Evolutionary conservation across 768 basidiomycete genomes (phyloP).

Genomic region (Phallus indusiatus): DNA sequence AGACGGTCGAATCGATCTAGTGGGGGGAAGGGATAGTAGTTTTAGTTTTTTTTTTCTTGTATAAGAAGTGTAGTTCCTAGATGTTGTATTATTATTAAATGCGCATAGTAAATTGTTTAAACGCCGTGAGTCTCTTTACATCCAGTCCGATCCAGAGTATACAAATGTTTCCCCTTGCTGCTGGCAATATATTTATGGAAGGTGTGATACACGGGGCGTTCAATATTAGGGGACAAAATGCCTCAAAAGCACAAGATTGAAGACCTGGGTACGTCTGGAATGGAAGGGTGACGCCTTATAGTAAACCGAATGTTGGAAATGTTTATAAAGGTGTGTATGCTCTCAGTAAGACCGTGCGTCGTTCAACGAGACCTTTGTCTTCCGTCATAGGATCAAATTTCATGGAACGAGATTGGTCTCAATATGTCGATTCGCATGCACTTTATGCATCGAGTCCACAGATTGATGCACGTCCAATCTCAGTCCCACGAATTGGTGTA

Average conservation of each 20-base stretch:
- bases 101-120: no score
- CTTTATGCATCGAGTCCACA: background rate
- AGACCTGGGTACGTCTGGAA: background rate
- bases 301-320: background rate
- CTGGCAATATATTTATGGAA: no score
- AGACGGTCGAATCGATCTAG: background rate
- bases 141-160: no score
- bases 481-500: background rate
- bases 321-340: background rate
- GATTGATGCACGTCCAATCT: constrained; percentile 9
- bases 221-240: no score
- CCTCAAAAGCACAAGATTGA: no score
- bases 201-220: no score
- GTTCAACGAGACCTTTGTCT: background rate
- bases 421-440: background rate
- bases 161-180: no score
- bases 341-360: background rate
- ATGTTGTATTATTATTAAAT: no score
- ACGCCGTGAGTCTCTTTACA: no score
- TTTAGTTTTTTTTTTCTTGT: background rate
- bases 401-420: background rate
- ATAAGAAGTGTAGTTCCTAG: no score
- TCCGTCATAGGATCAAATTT: background rate
- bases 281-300: background rate
- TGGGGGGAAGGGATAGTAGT: background rate